Base-by-base conservation (phyloP, 208 protist species). In the Wallacemonas sp. region DNA sequence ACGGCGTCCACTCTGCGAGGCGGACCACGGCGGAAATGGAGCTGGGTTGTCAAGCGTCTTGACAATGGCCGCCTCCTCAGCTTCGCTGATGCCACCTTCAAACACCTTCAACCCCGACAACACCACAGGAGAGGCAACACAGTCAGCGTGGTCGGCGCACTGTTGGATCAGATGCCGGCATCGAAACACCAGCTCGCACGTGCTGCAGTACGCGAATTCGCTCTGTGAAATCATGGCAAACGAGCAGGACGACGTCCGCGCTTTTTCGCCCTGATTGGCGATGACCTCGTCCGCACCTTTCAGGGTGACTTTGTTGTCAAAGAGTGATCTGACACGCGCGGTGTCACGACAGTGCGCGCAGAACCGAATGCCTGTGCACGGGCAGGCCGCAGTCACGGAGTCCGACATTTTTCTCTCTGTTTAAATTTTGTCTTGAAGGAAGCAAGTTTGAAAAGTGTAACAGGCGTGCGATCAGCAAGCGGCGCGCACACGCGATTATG, bases 1-100 rank as follows among this genome's bases (percentile, higher is more conserved):
- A 28, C 87, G 72, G 3, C 91, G 77, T 42, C 91, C 91, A 70
- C 91, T 97, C 39, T 94, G 91, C 28, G 91, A 97, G 26, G 72
- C 64, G 61, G 88, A 89, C 91, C 91, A 97, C 0, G 32, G 12
- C 14, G 76, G 66, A 74, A 91, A 87, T 0, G 84, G 78, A 12
- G 64, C 20, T 18, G 84, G 70, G 52, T 80, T 66, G 55, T 96
- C 89, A 28, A 96, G 70, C 67, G 83, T 88, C 1, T 28, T n/a
- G 3, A 94, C 36, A 7, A 93, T 22, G 3, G 33, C 42, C 41
- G 33, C 26, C 68, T 96, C 91, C 25, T 93, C 81, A 11, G 63
- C 61, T 3, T n/a, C 55, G 4, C 77, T 67, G 4, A 96, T 25
- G 49, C 81, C 54, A n/a, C 86, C 67, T 26, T 65, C n/a, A 42